Percentiles rank a stretch among this genome's conserved stretches.
phyloP scores from a whole-genome alignment of 164 flowering plant genomes.

The Tinospora cordifolia region DNA sequence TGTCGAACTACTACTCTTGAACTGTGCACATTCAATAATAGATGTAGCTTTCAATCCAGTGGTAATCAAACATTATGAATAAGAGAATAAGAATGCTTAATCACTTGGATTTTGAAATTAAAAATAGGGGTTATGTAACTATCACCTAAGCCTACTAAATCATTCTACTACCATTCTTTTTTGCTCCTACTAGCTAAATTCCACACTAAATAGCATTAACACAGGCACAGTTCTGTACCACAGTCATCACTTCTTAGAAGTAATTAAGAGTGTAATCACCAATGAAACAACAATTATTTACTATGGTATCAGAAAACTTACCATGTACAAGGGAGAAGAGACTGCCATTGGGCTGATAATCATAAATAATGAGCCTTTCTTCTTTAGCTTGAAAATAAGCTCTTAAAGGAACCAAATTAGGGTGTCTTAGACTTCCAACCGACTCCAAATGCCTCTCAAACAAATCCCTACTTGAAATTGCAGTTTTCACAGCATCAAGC shows the following conservation, averaged over 20 bases:
- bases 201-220: background rate
- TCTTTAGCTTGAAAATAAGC: slow-evolving; percentile 88
- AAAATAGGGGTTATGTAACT: too few relatives aligned
- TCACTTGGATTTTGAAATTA: too few relatives aligned
- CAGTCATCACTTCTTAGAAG: too few relatives aligned
- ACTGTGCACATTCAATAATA: too few relatives aligned
- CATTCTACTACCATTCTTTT: too few relatives aligned
- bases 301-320: slow-evolving; percentile 12
- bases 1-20: too few relatives aligned
- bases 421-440: slow-evolving; percentile 75
- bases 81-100: too few relatives aligned
- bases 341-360: slow-evolving; percentile 91
- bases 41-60: too few relatives aligned
- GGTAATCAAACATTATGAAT: too few relatives aligned
- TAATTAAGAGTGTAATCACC: background rate
- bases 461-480: slow-evolving; percentile 35
- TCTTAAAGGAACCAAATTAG: slow-evolving; percentile 77
- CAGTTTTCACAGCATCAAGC: slow-evolving; percentile 48
- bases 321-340: slow-evolving; percentile 88
- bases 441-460: slow-evolving; percentile 73
- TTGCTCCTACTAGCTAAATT: background rate
- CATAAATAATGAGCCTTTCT: slow-evolving; percentile 74
- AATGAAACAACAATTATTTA: background rate
- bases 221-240: background rate
- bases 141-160: too few relatives aligned